Percentiles rank a stretch among this genome's conserved stretches.
Conservation (phyloP, 2,329 filamentous ascomycete species). For the Phaeosphaeriaceae sp. region DNA sequence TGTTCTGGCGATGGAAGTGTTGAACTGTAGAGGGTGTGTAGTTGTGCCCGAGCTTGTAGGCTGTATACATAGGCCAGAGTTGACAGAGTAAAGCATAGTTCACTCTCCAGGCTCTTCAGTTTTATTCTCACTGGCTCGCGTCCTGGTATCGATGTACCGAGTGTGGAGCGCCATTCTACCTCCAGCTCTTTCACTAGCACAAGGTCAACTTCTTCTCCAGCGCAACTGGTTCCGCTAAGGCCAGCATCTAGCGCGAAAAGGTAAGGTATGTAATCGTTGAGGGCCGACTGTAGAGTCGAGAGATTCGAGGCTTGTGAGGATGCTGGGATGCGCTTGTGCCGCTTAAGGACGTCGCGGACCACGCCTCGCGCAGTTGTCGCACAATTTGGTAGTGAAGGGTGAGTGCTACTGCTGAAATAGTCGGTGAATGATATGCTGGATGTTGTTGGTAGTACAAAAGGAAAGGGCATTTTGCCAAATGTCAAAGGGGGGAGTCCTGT, state of each 20-base stretch:
- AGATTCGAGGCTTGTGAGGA: conserved; percentile 74
- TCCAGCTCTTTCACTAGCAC: conserved; percentile 72
- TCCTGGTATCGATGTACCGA: conserved; percentile 65
- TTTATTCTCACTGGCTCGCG: conserved; percentile 71
- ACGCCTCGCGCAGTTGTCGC: conserved; percentile 85
- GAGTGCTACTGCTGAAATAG: conserved; percentile 77
- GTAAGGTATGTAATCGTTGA: conserved; percentile 83
- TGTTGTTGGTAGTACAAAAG: conserved; percentile 87
- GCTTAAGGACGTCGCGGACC: conserved; percentile 82
- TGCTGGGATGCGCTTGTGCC: conserved; percentile 83
- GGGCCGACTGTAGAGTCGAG: conserved; percentile 68
- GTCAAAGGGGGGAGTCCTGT: conserved; percentile 17
- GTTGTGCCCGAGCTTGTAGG: conserved; percentile 71
- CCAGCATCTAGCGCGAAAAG: conserved; percentile 78
- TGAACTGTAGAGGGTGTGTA: conserved; percentile 75
- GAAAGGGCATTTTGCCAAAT: conserved; percentile 75
- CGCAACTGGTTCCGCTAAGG: conserved; percentile 62
- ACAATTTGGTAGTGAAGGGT: conserved; percentile 84
- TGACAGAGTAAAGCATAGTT: conserved; percentile 79
- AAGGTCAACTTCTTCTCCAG: conserved; percentile 70
- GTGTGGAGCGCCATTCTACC: conserved; percentile 79
- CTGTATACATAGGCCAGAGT: conserved; percentile 78
- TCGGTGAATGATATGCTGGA: conserved; percentile 83
- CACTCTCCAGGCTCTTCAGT: conserved; percentile 77
- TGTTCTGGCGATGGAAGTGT: conserved; percentile 63